A percentile compares a stretch with the other conserved stretches of the same genome.
Evolutionary conservation across 2,329 filamentous ascomycete genomes (phyloP).

Genomic region (Seiridium unicorne): DNA sequence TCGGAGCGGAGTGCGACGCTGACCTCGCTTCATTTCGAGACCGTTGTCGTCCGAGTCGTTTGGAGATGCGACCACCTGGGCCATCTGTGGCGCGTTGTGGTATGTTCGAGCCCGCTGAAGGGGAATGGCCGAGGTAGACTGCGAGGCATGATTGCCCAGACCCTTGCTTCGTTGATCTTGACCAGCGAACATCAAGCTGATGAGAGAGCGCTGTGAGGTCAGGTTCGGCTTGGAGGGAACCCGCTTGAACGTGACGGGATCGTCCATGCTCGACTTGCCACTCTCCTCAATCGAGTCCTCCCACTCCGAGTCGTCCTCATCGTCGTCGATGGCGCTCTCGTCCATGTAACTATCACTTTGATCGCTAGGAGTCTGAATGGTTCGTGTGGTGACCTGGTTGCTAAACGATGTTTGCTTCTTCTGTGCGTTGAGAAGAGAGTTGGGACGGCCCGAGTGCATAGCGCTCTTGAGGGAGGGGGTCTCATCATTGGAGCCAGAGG

Average conservation of each 20-base stretch:
- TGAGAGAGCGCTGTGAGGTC: slow-evolving; percentile 80
- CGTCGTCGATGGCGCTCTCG: slow-evolving; percentile 79
- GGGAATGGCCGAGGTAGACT: slow-evolving; percentile 69
- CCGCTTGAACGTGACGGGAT: slow-evolving; percentile 79
- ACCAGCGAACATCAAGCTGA: slow-evolving; percentile 80
- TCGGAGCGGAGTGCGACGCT: slow-evolving; percentile 46
- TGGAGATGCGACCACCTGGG: slow-evolving; percentile 38
- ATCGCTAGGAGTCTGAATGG: slow-evolving; percentile 59
- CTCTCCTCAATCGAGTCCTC: slow-evolving; percentile 75
- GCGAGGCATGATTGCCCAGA: slow-evolving; percentile 66
- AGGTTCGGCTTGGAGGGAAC: slow-evolving; percentile 87
- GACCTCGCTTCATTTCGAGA: slow-evolving; percentile 62
- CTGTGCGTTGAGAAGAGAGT: slow-evolving; percentile 38
- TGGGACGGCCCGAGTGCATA: slow-evolving; percentile 42
- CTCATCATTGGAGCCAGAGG: slow-evolving; percentile 68
- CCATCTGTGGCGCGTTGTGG: slow-evolving; percentile 39
- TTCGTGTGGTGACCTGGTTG: slow-evolving; percentile 69
- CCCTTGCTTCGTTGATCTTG: slow-evolving; percentile 71
- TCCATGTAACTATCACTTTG: slow-evolving; percentile 66
- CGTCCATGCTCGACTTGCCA: slow-evolving; percentile 78
- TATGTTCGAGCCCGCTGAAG: slow-evolving; percentile 54
- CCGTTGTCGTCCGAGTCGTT: slow-evolving; percentile 62
- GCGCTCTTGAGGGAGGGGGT: slow-evolving; percentile 64
- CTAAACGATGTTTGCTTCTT: slow-evolving; percentile 85
- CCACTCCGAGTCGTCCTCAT: slow-evolving; percentile 62